Evolutionary conservation across 371 early-diverging fungal species (phyloP).

Genomic region (Mortierella sp.): DNA sequence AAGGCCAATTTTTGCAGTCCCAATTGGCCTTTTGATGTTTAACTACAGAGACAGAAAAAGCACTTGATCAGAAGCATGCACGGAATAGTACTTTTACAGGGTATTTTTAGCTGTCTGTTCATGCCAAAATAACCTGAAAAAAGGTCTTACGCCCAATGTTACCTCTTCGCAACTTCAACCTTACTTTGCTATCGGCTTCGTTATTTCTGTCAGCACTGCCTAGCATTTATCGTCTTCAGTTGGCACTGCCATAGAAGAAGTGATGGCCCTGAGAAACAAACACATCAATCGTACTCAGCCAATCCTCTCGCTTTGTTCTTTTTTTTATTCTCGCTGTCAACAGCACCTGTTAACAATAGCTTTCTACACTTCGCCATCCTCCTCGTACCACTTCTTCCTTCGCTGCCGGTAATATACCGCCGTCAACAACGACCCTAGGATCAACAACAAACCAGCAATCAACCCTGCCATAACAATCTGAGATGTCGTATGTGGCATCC

Average conservation of each 20-base stretch:
- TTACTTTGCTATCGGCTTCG: too few species aligned
- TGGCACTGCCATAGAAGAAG: background rate
- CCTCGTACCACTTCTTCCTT: conserved; percentile 19
- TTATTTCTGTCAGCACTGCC: background rate
- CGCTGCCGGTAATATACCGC: conserved; percentile 15
- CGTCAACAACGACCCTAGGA: conserved; percentile 13
- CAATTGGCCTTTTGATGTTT: too few species aligned
- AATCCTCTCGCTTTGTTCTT: background rate
- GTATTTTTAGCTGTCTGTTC: background rate
- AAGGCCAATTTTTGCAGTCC: too few species aligned
- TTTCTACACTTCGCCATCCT: background rate
- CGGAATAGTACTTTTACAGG: background rate
- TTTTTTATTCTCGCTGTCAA: background rate
- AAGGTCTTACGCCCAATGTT: too few species aligned
- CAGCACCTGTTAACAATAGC: background rate
- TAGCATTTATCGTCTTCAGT: background rate
- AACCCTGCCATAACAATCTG: conserved; percentile 24
- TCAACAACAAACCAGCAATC: conserved; percentile 10
- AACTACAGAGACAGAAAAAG: too few species aligned
- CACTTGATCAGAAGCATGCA: too few species aligned
- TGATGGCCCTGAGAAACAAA: background rate
- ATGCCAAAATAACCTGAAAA: background rate
- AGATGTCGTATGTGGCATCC: conserved; percentile 3
- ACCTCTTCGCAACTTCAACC: background rate
- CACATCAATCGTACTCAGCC: background rate